A percentile compares a stretch with the other conserved stretches of the same genome.
Conservation (phyloP, 768 basidiomycete genomes). For the Cubamyces lactineus region DNA sequence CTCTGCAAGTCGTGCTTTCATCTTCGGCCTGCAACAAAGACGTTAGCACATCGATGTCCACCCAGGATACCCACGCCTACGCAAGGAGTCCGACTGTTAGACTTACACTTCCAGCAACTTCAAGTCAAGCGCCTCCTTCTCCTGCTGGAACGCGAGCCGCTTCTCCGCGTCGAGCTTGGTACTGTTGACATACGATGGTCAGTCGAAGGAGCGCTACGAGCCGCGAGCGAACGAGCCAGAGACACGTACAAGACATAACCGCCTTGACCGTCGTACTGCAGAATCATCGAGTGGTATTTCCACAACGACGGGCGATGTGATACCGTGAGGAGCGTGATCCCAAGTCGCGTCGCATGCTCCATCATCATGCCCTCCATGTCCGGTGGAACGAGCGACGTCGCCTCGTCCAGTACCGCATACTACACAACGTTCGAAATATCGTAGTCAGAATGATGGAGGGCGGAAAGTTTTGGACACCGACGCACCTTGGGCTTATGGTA, state of each 20-base stretch:
- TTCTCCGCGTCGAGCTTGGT: conserved; percentile 89
- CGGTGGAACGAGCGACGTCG: conserved; percentile 90
- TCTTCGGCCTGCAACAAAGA: conserved; percentile 67
- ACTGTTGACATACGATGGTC: conserved; percentile 43
- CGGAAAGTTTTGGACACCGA: conserved; percentile 1
- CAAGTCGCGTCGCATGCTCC: conserved; percentile 83
- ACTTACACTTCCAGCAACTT: conserved; percentile 87
- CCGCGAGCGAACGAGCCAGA: not conserved
- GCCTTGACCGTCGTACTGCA: conserved; percentile 93
- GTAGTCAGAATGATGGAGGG: not conserved
- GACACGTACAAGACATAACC: conserved; percentile 88
- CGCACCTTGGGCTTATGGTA: conserved; percentile 91
- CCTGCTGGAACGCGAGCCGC: conserved; percentile 88
- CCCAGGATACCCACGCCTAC: not conserved
- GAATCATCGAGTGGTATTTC: conserved; percentile 87
- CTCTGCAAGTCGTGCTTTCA: conserved; percentile 75
- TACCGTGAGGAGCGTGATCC: conserved; percentile 92
- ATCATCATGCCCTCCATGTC: conserved; percentile 96
- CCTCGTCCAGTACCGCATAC: conserved; percentile 98
- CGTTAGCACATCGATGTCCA: conserved; percentile 1
- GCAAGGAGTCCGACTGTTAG: not conserved
- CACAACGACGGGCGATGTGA: conserved; percentile 94
- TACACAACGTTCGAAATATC: conserved; percentile 34
- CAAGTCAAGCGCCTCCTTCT: conserved; percentile 87
- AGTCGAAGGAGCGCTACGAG: not conserved